Conservation (phyloP, 345 rosid species). For the Raphanus raphanistrum region DNA sequence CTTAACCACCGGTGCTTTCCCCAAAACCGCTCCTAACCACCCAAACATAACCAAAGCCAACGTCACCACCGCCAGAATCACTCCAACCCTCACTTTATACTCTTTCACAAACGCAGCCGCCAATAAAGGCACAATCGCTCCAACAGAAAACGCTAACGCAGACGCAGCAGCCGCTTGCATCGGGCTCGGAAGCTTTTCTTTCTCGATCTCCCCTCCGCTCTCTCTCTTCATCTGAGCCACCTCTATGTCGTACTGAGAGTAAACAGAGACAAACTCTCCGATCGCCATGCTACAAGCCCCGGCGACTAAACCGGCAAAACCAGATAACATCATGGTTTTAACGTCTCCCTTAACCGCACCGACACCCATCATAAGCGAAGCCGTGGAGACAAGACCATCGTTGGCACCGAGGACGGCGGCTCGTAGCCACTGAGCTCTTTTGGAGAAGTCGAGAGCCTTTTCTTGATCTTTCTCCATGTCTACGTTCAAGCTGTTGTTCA, state of each 20-base stretch:
- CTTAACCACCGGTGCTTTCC: slow-evolving; percentile 57
- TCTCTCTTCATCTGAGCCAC: slow-evolving; percentile 70
- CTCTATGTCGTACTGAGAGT: slow-evolving; percentile 80
- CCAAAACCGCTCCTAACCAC: slow-evolving; percentile 74
- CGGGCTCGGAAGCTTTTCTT: slow-evolving; percentile 64
- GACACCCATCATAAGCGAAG: slow-evolving; percentile 88
- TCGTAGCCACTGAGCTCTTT: slow-evolving; percentile 87
- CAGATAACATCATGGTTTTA: slow-evolving; percentile 77
- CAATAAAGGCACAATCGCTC: slow-evolving; percentile 79
- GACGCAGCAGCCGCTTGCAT: slow-evolving; percentile 84
- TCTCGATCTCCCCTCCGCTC: slow-evolving; percentile 27
- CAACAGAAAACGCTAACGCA: slow-evolving; percentile 72
- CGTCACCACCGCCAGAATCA: slow-evolving; percentile 57
- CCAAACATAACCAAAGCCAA: slow-evolving; percentile 66
- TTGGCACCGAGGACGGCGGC: slow-evolving; percentile 94
- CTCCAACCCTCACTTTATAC: slow-evolving; percentile 59
- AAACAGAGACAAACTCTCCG: slow-evolving; percentile 89
- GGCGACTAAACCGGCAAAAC: slow-evolving; percentile 84
- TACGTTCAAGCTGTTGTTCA: slow-evolving; percentile 32
- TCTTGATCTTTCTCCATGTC: slow-evolving; percentile 43
- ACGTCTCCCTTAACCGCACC: slow-evolving; percentile 81
- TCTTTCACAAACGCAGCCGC: slow-evolving; percentile 72
- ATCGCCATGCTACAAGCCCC: slow-evolving; percentile 98
- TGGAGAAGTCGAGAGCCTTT: slow-evolving; percentile 61
- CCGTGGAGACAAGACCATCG: slow-evolving; percentile 86